Conservation (phyloP, 441 rosid species). For the Populus trichocarpa region DNA sequence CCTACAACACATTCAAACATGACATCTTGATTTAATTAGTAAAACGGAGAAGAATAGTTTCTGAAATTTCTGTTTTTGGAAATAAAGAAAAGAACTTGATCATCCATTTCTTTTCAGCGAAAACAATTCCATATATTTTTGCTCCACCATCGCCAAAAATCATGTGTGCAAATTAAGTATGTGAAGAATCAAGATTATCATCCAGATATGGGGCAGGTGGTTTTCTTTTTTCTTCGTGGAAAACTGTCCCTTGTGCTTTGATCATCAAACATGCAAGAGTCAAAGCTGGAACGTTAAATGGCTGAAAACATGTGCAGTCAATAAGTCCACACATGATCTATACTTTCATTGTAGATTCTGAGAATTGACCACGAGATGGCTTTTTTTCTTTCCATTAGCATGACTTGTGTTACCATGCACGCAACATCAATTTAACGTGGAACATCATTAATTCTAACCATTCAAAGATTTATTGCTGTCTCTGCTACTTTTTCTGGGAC, state of each 20-base stretch:
- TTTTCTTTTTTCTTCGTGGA: no score
- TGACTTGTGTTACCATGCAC: constrained; percentile 2
- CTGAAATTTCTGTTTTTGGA: no score
- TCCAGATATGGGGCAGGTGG: no score
- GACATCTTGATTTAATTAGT: neutral
- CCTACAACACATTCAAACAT: constrained; percentile 30
- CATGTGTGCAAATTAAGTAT: neutral
- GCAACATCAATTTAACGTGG: constrained; percentile 1
- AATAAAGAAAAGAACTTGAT: no score
- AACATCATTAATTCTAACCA: neutral
- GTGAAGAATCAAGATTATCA: neutral
- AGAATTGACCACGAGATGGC: neutral
- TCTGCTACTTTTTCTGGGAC: neutral
- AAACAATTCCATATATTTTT: no score
- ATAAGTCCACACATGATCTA: neutral
- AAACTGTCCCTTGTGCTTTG: neutral
- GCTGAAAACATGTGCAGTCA: neutral
- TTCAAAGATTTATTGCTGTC: neutral
- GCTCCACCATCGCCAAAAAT: neutral
- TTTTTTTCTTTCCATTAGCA: neutral
- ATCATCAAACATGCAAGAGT: neutral
- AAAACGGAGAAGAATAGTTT: neutral
- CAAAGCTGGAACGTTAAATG: neutral
- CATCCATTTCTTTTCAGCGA: no score
- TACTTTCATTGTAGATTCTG: neutral